Base-by-base conservation (phyloP, 148 eudicot species). In the Heliosperma pusillum region DNA sequence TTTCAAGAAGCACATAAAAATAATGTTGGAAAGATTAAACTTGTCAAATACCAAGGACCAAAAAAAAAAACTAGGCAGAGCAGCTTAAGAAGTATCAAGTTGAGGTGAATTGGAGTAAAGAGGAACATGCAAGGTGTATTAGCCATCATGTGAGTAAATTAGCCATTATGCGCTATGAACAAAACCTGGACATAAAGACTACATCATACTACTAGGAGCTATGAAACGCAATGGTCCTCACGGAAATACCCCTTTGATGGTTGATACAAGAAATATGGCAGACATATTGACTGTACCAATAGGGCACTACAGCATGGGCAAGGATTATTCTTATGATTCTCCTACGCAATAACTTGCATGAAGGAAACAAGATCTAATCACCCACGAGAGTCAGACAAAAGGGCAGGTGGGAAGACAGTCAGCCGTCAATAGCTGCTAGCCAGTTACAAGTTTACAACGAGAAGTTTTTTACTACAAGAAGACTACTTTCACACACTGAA, bases 321-420 rank as follows among this genome's bases (percentile, higher is more conserved):
- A 30, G 45, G 22, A 17, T 4, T 17, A n/a, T 29, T 30, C 69
- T 24, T 4, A 62, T 20, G 24, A 27, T 36, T 26, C 33, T 27
- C 36, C 22, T 30, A 65, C 19, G 30, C 45, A 30, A 10, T 65
- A 30, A 65, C 20, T 65, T 17, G 36, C 45, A 17, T 30, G 47
- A 65, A 65, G 22, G 24, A 24, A 30, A 30, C 44, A 30, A 7
- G n/a, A 62, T 10, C 6, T 47, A 47, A 65, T 62, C 66, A 62
- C 36, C 0, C 66, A 62, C 33, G 7, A 62, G 66, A 26, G 66
- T 62, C 66, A 26, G 66, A 62, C 66, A 62, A 25, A 62, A 62
- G 62, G 62, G 24, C 21, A 58, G 25, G 9, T 21, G 25, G 22
- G 62, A 21, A 26, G 66, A 62, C 27, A 11, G 40, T 62, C 27